Evolutionary conservation across 148 eudicot genomes (phyloP).

Genomic region (Chenopodium berlandieri): DNA sequence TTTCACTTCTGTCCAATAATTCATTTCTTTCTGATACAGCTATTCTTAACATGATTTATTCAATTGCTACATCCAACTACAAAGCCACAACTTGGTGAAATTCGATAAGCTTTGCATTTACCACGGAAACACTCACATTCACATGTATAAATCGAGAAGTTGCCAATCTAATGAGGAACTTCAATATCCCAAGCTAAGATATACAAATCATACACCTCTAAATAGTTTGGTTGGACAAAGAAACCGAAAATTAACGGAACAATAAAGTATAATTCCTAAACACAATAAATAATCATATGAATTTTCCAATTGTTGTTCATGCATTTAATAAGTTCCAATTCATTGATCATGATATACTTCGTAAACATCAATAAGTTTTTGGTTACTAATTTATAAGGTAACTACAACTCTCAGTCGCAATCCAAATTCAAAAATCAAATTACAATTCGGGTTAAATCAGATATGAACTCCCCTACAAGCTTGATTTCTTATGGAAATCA

Average conservation of each 20-base stretch:
- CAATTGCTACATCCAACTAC: not conserved
- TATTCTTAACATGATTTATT: not conserved
- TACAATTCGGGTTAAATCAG: not conserved
- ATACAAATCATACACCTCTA: not conserved
- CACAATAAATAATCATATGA: not conserved
- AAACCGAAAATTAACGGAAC: not conserved
- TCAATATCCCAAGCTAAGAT: not conserved
- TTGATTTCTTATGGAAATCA: not conserved
- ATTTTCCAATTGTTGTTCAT: not conserved
- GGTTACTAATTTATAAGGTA: no score
- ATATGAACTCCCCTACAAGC: not conserved
- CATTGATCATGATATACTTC: not conserved
- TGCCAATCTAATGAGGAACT: not conserved
- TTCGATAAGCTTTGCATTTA: not conserved
- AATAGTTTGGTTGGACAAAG: not conserved
- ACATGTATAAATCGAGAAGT: not conserved
- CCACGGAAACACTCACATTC: not conserved
- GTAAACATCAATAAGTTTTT: no score
- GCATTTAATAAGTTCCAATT: no score
- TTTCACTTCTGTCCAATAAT: not conserved
- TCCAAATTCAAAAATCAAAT: not conserved
- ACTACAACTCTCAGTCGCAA: no score
- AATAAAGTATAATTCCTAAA: not conserved
- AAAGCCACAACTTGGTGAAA: not conserved
- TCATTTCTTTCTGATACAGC: not conserved